phyloP scores from a whole-genome alignment of 2,329 filamentous ascomycete genomes.

The Emydomyces testavorans region DNA sequence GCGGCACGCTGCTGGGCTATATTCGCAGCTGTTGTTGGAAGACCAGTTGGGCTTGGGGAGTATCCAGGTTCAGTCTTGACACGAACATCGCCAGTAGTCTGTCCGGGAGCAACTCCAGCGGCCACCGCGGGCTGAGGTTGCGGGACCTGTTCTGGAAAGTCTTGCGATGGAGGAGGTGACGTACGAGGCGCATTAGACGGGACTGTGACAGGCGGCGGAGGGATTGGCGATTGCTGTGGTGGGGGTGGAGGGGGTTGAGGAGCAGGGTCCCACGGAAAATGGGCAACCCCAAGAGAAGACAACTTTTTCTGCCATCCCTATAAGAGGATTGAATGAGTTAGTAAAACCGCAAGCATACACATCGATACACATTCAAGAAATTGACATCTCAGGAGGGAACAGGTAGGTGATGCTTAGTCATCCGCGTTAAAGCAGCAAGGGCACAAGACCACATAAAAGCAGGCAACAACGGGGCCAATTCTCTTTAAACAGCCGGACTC shows the following conservation, averaged over 20 bases:
- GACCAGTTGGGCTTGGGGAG: slow-evolving; percentile 24
- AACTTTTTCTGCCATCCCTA: slow-evolving; percentile 94
- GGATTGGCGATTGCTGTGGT: slow-evolving; percentile 33
- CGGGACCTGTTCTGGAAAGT: slow-evolving; percentile 22
- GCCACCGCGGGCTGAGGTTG: slow-evolving; percentile 24
- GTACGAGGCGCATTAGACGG: slow-evolving; percentile 36
- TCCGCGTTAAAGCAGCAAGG: slow-evolving; percentile 15
- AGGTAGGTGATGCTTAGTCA: slow-evolving; percentile 11
- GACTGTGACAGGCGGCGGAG: slow-evolving; percentile 31
- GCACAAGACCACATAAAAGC: slow-evolving; percentile 22
- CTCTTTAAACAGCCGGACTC: slow-evolving; percentile 29
- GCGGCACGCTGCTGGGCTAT: slow-evolving; percentile 45
- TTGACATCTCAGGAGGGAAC: neutral
- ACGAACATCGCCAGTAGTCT: slow-evolving; percentile 24
- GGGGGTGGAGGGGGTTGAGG: slow-evolving; percentile 45
- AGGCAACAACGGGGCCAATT: slow-evolving; percentile 25
- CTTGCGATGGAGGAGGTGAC: slow-evolving; percentile 22
- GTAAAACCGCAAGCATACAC: neutral
- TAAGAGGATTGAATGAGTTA: slow-evolving; percentile 3
- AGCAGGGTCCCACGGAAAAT: slow-evolving; percentile 91
- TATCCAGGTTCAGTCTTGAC: slow-evolving; percentile 45
- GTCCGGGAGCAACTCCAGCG: neutral
- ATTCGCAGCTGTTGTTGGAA: slow-evolving; percentile 17
- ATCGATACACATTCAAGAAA: neutral
- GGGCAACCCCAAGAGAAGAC: slow-evolving; percentile 68